Evolutionary conservation across 257 asterid genomes (phyloP), one percentile per base, ranked within the genome.

Genomic region (Primulina huaijiensis): DNA sequence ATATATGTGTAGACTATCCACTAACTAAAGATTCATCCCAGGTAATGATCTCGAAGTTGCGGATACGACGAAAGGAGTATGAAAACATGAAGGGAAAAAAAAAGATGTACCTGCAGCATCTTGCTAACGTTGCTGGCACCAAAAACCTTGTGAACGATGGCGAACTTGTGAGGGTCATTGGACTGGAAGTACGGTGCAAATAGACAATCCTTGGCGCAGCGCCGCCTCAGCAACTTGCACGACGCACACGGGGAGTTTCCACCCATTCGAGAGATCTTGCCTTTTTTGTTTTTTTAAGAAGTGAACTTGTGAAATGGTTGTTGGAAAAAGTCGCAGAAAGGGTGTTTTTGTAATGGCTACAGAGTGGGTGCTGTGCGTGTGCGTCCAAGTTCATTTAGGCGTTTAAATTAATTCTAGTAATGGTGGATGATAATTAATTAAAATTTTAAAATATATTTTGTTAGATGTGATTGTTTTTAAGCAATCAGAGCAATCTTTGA

Each of bases 81-180:
- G 2, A 8, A 46, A 50, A 14, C 16, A 61, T 33, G 25, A 31
- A 52, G 8, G 0, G 7, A 62, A 20, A 31, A 12, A 4, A 17
- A 59, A 3, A 35, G 2, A 40, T 20, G 12, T 64, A 86, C 93
- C 93, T 85, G 93, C 72, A 87, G 31, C 86, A 85, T 85, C 82
- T 87, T 87, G 89, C 87, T 85, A 69, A 87, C 67, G 56, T 87
- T 87, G 83, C 90, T 83, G 37, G 93, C 90, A 21, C 93, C 93
- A 66, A 85, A 87, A 62, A 87, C 86, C 75, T 83, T 87, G 73
- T 87, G 93, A 78, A 85, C 93, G 67, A 79, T 85, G 89, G 89
- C 83, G 53, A 87, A 87, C 82, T 83, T 85, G 77, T 78, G 81
- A 27, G 87, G 93, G 65, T 87, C 89, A 23, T 83, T 84, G 8